Percentiles rank a stretch among this genome's conserved stretches.
Evolutionary conservation across 768 basidiomycete species (phyloP).

Genomic region (Kwoniella sp.): DNA sequence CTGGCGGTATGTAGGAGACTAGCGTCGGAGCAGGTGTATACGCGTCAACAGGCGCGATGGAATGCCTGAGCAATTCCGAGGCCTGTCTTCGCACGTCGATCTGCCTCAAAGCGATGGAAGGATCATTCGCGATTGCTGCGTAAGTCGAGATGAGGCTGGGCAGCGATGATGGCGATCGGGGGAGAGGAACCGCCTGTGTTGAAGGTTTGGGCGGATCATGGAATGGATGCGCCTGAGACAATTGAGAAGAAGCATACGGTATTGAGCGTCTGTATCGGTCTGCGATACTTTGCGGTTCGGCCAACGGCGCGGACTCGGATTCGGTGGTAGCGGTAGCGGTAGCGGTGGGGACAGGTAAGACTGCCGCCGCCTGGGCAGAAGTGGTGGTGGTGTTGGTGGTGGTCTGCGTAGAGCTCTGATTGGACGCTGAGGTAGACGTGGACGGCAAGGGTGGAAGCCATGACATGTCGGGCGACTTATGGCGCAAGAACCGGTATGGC

Average conservation of each 20-base stretch:
- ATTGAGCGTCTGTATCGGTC: conserved; percentile 34
- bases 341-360: not conserved
- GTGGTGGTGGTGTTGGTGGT: not conserved
- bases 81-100: conserved; percentile 32
- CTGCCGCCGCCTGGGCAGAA: no score
- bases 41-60: conserved; percentile 31
- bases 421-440: not conserved
- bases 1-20: conserved; percentile 19
- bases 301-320: not conserved
- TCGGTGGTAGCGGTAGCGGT: not conserved
- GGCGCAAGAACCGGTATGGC: conserved; percentile 2
- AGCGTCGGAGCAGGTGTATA: conserved; percentile 36
- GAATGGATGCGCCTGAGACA: conserved; percentile 30
- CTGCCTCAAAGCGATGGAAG: conserved; percentile 34
- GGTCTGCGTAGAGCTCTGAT: not conserved
- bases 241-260: conserved; percentile 33
- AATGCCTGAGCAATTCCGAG: conserved; percentile 30
- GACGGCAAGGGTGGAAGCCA: conserved; percentile 44
- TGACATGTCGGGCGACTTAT: conserved; percentile 25
- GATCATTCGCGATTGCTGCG: conserved; percentile 34
- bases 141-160: conserved; percentile 37
- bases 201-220: conserved; percentile 29
- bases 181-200: no score
- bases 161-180: conserved; percentile 25
- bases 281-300: conserved; percentile 21